These are phyloP conservation scores for Leptodermis oblonga DNA, from an alignment of 257 asterid genomes.

Conservation along the genomic window DNA sequence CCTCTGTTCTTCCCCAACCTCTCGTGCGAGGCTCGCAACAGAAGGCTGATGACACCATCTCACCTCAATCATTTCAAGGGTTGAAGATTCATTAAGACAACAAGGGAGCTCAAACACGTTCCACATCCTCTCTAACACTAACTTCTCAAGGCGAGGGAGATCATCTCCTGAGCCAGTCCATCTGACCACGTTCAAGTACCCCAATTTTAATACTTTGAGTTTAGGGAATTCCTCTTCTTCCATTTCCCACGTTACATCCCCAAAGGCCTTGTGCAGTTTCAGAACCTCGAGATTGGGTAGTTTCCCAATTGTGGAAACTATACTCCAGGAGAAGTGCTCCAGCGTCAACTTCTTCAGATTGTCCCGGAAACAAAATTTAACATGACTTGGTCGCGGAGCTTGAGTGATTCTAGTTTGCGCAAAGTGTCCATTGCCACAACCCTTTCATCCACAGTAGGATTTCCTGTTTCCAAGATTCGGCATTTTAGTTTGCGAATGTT, in stretches of 20 bases:
- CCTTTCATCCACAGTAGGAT: not conserved
- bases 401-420: not conserved
- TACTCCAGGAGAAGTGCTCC: not conserved
- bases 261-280: not conserved
- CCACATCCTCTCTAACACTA: not conserved
- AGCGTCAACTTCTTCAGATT: not conserved
- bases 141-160: slow-evolving; percentile 3
- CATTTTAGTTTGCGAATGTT: not conserved
- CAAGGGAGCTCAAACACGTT: not conserved
- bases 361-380: not conserved
- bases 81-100: not conserved
- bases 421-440: not conserved
- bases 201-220: not conserved
- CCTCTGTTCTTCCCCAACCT: not conserved
- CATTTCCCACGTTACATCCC: not conserved
- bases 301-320: not conserved
- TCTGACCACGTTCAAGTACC: not conserved
- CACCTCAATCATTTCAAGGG: not conserved
- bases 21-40: not conserved
- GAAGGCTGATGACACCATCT: not conserved
- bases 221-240: not conserved
- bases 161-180: not conserved
- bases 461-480: no score
- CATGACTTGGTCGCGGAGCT: not conserved
- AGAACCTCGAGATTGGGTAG: slow-evolving; percentile 4